Percentiles rank a stretch among this genome's conserved stretches.
phyloP scores from a whole-genome alignment of 1,284 basidiomycete genomes.

The Cerrena zonata region DNA sequence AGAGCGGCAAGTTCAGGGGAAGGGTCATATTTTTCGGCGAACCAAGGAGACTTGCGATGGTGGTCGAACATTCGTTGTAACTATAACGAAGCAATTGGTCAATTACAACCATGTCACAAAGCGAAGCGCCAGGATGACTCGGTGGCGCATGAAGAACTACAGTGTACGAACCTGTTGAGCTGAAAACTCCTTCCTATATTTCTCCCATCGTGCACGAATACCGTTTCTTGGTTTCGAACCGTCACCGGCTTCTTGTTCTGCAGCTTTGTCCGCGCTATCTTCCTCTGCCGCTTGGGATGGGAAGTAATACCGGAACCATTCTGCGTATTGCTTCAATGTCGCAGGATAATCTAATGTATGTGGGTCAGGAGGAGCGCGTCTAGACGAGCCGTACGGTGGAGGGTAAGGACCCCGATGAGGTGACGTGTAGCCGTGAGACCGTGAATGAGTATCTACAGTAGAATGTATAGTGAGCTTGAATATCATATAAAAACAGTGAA shows the following conservation, averaged over 20 bases:
- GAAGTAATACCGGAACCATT: conserved; percentile 81
- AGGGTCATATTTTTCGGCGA: conserved; percentile 87
- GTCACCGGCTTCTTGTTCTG: conserved; percentile 73
- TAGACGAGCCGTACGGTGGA: conserved; percentile 34
- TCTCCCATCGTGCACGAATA: conserved; percentile 78
- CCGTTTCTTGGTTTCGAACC: conserved; percentile 75
- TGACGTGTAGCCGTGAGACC: conserved; percentile 56
- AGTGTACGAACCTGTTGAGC: conserved; percentile 71
- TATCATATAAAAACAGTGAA: not conserved
- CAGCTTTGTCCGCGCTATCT: conserved; percentile 73
- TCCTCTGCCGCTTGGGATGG: conserved; percentile 74
- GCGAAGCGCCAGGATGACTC: conserved; percentile 12
- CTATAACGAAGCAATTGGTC: conserved; percentile 38
- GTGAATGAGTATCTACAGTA: conserved; percentile 55
- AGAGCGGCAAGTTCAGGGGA: conserved; percentile 60
- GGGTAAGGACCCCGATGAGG: conserved; percentile 50
- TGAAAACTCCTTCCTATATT: conserved; percentile 84
- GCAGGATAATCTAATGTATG: conserved; percentile 79
- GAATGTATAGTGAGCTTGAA: conserved; percentile 8
- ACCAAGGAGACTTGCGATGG: conserved; percentile 88
- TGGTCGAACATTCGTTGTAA: conserved; percentile 88
- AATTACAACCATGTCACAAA: conserved; percentile 24
- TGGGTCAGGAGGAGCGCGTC: conserved; percentile 71
- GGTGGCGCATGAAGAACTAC: no score
- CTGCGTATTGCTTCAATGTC: conserved; percentile 78